Percentiles rank a stretch among this genome's conserved stretches.
Evolutionary conservation across 306 rosid species (phyloP).

Genomic region (Senna tora): DNA sequence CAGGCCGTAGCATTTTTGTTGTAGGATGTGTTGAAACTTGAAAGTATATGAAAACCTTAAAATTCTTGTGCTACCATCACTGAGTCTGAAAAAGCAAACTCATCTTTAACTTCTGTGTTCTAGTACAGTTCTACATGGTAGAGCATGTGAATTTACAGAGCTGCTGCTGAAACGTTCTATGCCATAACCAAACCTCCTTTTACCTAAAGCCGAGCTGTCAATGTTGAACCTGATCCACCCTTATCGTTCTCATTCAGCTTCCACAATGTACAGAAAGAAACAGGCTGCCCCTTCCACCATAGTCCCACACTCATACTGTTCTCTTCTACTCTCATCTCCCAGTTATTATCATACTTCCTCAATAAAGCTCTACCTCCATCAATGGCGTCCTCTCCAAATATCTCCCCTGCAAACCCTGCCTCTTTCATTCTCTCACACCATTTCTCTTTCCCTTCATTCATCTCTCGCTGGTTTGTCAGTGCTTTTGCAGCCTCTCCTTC

Average conservation of each 20-base stretch:
- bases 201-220: slow-evolving; percentile 21
- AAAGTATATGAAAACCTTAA: neutral
- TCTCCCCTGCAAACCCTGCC: slow-evolving; percentile 61
- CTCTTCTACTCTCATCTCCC: slow-evolving; percentile 86
- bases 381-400: slow-evolving; percentile 65
- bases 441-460: slow-evolving; percentile 79
- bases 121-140: neutral
- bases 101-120: neutral
- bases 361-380: slow-evolving; percentile 81
- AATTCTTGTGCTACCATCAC: neutral
- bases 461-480: slow-evolving; percentile 60
- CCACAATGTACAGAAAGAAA: slow-evolving; percentile 85
- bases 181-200: neutral
- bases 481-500: slow-evolving; percentile 92
- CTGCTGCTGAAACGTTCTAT: neutral
- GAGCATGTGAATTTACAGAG: neutral
- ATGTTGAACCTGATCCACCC: slow-evolving; percentile 34
- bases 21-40: slow-evolving; percentile 11
- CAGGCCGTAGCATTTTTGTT: neutral
- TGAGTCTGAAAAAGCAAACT: neutral
- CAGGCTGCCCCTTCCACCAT: slow-evolving; percentile 86
- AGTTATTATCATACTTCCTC: slow-evolving; percentile 80
- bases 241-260: slow-evolving; percentile 43
- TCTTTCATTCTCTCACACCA: slow-evolving; percentile 86
- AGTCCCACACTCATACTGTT: slow-evolving; percentile 60